Evolutionary conservation across 768 basidiomycete species (phyloP), one percentile per base, ranked within the genome.

Genomic region (Rhodotorula kratochvilovae): DNA sequence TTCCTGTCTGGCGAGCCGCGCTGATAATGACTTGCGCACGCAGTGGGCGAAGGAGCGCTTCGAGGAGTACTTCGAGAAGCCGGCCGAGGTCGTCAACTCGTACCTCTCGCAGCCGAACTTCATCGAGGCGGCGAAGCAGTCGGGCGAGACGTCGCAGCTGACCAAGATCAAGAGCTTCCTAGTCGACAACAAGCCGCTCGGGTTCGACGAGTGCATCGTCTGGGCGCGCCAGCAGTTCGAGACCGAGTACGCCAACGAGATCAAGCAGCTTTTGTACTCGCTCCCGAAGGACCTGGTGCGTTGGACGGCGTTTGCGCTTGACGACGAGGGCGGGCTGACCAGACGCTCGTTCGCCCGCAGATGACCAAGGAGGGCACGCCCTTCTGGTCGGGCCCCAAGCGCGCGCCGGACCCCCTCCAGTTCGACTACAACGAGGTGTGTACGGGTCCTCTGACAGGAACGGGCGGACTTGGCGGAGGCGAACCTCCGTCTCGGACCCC

Each of bases 351-450:
- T 21, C 33, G 16, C 23, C 42, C 53, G n/a, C 71, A 83, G 83
- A 77, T 82, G 58, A 93, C 94, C 15, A 91, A 87, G 78, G 89
- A 88, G 29, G 96, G 96, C 11, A 91, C 92, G 76, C 94, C 93
- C 19, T 99, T 99, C 86, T 99, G 96, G 96, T 94, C 92, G 76
- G 92, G 94, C 29, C 96, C 96, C 5, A 99, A 99, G 84, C 87
- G 96, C 70, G 95, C 94, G 13, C 96, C 96, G 21, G 92, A 97
- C 60, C 84, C 95, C 36, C 83, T 99, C 73, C 83, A 83, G 11
- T 99, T 98, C 82, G 85, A 93, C 81, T 86, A 91, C 17, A 88
- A 85, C 74, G 88, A 97, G 78, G 95, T 97, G 78, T 81, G 90
- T 82, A n/a, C n/a, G n/a, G n/a, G n/a, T n/a, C n/a, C n/a, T n/a